phyloP scores from a whole-genome alignment of 345 rosid species.

The Linum lewisii region DNA sequence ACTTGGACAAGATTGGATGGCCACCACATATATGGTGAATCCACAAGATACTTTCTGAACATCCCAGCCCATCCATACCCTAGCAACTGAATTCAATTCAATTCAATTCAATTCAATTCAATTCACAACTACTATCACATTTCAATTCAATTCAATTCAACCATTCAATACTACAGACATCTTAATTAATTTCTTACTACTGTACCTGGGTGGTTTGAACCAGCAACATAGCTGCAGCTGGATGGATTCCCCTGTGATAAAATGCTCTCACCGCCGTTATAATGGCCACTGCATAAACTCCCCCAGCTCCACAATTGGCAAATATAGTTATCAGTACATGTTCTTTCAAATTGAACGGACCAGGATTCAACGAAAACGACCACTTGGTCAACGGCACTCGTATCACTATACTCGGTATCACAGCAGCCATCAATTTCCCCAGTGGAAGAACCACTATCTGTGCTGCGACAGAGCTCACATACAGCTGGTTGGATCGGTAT shows the following conservation, averaged over 20 bases:
- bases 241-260: neutral
- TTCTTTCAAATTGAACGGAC: constrained; percentile 3
- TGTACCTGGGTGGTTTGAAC: constrained; percentile 5
- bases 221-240: neutral
- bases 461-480: neutral
- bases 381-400: neutral
- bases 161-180: too few species aligned
- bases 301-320: neutral
- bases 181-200: too few species aligned
- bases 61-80: constrained; percentile 5
- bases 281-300: neutral
- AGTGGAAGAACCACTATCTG: neutral
- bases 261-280: neutral
- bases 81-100: neutral
- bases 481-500: constrained; percentile 4
- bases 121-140: neutral
- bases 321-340: constrained; percentile 2
- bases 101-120: neutral
- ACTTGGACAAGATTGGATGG: constrained; percentile 2
- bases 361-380: constrained; percentile 4
- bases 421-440: neutral
- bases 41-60: constrained; percentile 3
- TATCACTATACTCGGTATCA: neutral
- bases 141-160: too few species aligned
- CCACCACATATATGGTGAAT: constrained; percentile 6